Conservation (phyloP, 2,329 filamentous ascomycete species). For the Eutypa lata region DNA sequence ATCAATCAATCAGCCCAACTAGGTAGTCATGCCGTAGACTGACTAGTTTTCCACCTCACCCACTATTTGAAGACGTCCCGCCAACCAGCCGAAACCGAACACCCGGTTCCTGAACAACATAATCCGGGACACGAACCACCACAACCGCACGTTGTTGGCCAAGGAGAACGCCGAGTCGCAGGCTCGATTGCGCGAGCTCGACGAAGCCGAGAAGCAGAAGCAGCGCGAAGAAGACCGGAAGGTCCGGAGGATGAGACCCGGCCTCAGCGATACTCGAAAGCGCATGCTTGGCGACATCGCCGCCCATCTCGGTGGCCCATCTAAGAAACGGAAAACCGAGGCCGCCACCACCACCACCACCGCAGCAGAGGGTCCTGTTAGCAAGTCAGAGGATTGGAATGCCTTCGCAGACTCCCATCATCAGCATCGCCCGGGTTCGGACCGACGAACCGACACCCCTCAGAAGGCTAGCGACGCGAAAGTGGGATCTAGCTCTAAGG, state of each 20-base stretch:
- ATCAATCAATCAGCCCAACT: no score
- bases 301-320: constrained; percentile 49
- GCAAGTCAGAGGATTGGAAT: no score
- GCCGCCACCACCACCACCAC: constrained; percentile 8
- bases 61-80: constrained; percentile 52
- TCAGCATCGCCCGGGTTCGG: no score
- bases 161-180: constrained; percentile 80
- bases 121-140: constrained; percentile 80
- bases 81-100: constrained; percentile 79
- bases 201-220: constrained; percentile 44
- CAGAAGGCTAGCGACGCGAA: constrained; percentile 19
- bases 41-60: constrained; percentile 8
- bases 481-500: constrained; percentile 23
- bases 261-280: constrained; percentile 48
- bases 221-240: constrained; percentile 27
- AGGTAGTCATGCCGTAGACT: neutral
- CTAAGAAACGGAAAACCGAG: constrained; percentile 33
- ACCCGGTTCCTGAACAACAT: constrained; percentile 86
- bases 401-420: constrained; percentile 8
- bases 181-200: constrained; percentile 64
- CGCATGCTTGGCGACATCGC: constrained; percentile 60
- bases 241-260: constrained; percentile 40
- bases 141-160: constrained; percentile 82
- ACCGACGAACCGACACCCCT: constrained; percentile 8
- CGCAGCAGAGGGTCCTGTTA: no score